A percentile compares a stretch with the other conserved stretches of the same genome.
phyloP scores from a whole-genome alignment of 345 rosid genomes.

The Melastoma malabathricum region DNA sequence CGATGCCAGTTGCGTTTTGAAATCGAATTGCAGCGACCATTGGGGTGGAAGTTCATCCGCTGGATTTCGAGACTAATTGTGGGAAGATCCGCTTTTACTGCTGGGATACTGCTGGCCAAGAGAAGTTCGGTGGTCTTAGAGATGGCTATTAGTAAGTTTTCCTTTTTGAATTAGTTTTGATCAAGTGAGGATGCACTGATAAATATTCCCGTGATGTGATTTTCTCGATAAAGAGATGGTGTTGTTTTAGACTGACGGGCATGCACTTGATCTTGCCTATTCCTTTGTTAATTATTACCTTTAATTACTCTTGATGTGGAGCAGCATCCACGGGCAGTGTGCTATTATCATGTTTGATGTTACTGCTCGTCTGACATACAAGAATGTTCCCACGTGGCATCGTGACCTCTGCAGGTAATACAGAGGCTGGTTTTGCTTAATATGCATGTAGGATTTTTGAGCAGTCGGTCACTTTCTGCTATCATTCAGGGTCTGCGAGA shows the following conservation, averaged over 20 bases:
- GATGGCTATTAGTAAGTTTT: slow-evolving; percentile 96
- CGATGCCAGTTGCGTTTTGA: no score
- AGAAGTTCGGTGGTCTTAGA: slow-evolving; percentile 90
- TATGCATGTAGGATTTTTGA: not conserved
- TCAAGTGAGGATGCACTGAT: no score
- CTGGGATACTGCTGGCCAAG: slow-evolving; percentile 99
- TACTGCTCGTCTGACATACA: slow-evolving; percentile 89
- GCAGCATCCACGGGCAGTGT: slow-evolving; percentile 97
- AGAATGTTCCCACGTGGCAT: slow-evolving; percentile 98
- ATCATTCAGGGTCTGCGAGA: slow-evolving; percentile 82
- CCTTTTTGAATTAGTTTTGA: no score
- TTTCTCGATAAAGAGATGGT: not conserved
- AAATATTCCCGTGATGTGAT: no score
- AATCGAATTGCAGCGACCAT: slow-evolving; percentile 51
- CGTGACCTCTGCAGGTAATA: slow-evolving; percentile 83
- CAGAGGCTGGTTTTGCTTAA: not conserved
- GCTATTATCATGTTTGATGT: slow-evolving; percentile 97
- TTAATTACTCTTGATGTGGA: not conserved
- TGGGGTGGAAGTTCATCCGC: slow-evolving; percentile 94
- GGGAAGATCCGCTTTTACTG: slow-evolving; percentile 90
- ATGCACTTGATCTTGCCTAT: no score
- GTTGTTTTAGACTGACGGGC: not conserved
- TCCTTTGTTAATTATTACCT: no score
- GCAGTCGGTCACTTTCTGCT: not conserved
- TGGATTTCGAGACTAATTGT: slow-evolving; percentile 90